Evolutionary conservation across 805 yeast genomes (phyloP).

Genomic region (Saturnispora diversa): DNA sequence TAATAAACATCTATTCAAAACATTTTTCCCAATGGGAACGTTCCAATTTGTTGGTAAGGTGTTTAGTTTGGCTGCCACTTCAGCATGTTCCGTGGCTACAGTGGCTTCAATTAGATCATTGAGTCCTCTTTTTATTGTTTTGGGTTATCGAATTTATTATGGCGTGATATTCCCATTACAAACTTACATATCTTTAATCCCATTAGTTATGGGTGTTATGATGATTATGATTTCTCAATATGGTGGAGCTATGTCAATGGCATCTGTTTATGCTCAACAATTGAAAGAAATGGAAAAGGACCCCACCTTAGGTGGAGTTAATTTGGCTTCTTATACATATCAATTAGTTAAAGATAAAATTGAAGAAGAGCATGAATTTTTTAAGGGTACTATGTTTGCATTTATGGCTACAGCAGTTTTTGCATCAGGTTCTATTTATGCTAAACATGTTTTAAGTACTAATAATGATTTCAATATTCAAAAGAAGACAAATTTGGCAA

Average conservation of each 20-base stretch:
- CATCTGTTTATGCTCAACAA: constrained; percentile 10
- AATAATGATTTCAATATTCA: constrained; percentile 37
- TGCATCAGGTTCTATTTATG: constrained; percentile 81
- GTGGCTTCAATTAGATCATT: constrained; percentile 64
- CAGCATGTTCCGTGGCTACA: constrained; percentile 58
- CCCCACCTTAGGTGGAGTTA: not conserved
- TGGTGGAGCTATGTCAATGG: not conserved
- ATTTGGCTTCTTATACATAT: constrained; percentile 7
- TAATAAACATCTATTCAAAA: constrained; percentile 34
- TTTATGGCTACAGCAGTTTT: constrained; percentile 61
- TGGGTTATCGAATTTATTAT: constrained; percentile 46
- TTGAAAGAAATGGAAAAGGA: constrained; percentile 5
- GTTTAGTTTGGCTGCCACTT: constrained; percentile 56
- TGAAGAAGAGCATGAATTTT: constrained; percentile 10
- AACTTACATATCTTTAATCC: constrained; percentile 46
- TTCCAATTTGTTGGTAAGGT: constrained; percentile 60
- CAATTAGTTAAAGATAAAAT: constrained; percentile 4
- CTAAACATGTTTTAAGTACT: constrained; percentile 48
- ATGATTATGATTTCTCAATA: constrained; percentile 35
- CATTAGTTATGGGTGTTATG: constrained; percentile 46
- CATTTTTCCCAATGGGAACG: constrained; percentile 54
- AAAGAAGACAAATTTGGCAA: constrained; percentile 6
- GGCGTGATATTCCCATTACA: constrained; percentile 40
- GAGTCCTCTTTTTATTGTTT: constrained; percentile 53
- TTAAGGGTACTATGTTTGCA: constrained; percentile 58